Conservation (phyloP, 768 basidiomycete species). For the Royoungia palumana region DNA sequence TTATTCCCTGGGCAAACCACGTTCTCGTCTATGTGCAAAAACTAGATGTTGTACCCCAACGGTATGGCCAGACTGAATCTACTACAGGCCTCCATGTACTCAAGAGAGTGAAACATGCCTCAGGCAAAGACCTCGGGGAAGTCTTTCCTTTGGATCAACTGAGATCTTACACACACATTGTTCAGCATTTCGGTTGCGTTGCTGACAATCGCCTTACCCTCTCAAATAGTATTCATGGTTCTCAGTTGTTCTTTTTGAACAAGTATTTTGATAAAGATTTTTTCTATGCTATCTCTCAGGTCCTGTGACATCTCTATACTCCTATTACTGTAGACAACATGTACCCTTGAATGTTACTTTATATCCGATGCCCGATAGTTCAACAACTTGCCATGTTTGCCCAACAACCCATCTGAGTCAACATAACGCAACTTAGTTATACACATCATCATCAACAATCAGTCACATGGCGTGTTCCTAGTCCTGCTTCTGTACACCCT, state of each 20-base stretch:
- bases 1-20: neutral
- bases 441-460: no score
- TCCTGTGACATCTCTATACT: no score
- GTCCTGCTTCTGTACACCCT: no score
- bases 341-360: no score
- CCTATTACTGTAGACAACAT: no score
- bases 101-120: neutral
- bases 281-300: neutral
- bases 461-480: no score
- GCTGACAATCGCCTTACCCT: constrained; percentile 3
- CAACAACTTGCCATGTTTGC: no score
- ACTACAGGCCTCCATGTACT: constrained; percentile 4
- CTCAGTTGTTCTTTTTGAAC: constrained; percentile 4
- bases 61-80: no score
- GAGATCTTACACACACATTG: constrained; percentile 5
- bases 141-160: constrained; percentile 10
- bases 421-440: no score
- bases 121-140: neutral
- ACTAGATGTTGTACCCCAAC: neutral
- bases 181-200: constrained; percentile 3
- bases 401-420: no score
- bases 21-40: neutral
- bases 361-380: no score
- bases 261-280: no score
- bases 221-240: constrained; percentile 1